Evolutionary conservation across 2,329 filamentous ascomycete species (phyloP).

Genomic region (Pestalotiopsis sp.): DNA sequence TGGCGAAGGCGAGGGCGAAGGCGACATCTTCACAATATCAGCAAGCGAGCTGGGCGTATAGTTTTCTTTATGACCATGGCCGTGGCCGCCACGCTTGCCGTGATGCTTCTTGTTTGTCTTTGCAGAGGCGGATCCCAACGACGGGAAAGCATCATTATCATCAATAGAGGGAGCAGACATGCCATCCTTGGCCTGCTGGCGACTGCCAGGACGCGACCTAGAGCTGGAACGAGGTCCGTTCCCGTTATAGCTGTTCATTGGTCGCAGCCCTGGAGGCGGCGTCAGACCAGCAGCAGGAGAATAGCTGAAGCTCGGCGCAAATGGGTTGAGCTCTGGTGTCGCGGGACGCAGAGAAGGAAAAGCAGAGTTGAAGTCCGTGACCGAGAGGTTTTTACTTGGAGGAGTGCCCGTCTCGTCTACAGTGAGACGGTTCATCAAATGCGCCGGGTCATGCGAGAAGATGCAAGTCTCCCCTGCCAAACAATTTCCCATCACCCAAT

Average conservation of each 20-base stretch:
- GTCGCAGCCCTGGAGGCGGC: constrained; percentile 71
- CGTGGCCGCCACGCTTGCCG: constrained; percentile 84
- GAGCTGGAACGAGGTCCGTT: constrained; percentile 63
- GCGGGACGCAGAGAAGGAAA: constrained; percentile 75
- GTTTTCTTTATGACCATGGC: constrained; percentile 68
- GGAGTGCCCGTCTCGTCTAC: constrained; percentile 69
- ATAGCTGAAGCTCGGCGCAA: constrained; percentile 52
- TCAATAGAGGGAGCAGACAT: constrained; percentile 77
- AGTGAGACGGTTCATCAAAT: constrained; percentile 78
- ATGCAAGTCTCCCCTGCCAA: constrained; percentile 91
- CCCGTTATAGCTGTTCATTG: constrained; percentile 50
- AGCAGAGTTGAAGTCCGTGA: constrained; percentile 74
- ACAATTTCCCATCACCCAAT: constrained; percentile 95
- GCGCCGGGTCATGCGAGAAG: constrained; percentile 93
- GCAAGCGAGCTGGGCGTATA: constrained; percentile 75
- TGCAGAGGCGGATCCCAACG: constrained; percentile 71
- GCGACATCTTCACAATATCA: constrained; percentile 93
- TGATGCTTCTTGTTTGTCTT: constrained; percentile 90
- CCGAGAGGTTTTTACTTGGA: constrained; percentile 70
- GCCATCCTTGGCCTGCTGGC: constrained; percentile 65
- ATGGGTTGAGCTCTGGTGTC: constrained; percentile 57
- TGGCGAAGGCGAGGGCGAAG: constrained; percentile 68
- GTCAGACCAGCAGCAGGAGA: constrained; percentile 56
- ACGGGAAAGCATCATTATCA: constrained; percentile 94
- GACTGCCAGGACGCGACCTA: constrained; percentile 81